Percentiles rank a stretch among this genome's conserved stretches.
These are phyloP conservation scores for Arabidopsis lyrata DNA, from an alignment of 441 rosid genomes.

Conservation along the genomic window DNA sequence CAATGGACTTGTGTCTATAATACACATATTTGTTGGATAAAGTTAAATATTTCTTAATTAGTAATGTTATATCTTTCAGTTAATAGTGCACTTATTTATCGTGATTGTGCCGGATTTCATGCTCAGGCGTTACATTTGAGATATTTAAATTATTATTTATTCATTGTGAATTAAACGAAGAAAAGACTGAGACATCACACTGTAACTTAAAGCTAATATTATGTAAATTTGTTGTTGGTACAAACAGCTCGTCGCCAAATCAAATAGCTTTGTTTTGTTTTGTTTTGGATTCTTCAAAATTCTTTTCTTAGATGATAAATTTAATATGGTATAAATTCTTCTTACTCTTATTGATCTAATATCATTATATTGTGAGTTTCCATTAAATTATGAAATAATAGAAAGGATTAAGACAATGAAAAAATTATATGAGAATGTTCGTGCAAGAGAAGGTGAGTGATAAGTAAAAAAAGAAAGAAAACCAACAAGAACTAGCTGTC, in stretches of 20 bases:
- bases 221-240: neutral
- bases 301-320: neutral
- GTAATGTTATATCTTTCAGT: neutral
- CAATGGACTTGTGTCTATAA: neutral
- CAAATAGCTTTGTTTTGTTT: neutral
- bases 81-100: neutral
- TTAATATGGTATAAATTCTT: neutral
- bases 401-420: too few species aligned
- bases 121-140: neutral
- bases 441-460: too few species aligned
- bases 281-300: neutral
- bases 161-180: neutral
- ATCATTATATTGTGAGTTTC: too few species aligned
- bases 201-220: neutral
- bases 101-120: neutral
- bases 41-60: neutral
- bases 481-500: neutral
- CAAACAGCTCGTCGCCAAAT: neutral
- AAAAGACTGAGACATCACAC: neutral
- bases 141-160: neutral
- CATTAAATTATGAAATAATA: too few species aligned
- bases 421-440: too few species aligned
- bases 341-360: too few species aligned
- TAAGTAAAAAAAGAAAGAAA: too few species aligned
- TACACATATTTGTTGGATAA: neutral